Conservation (phyloP, 176 grass and related monocot species). For the Hsuehochloa calcarea region DNA sequence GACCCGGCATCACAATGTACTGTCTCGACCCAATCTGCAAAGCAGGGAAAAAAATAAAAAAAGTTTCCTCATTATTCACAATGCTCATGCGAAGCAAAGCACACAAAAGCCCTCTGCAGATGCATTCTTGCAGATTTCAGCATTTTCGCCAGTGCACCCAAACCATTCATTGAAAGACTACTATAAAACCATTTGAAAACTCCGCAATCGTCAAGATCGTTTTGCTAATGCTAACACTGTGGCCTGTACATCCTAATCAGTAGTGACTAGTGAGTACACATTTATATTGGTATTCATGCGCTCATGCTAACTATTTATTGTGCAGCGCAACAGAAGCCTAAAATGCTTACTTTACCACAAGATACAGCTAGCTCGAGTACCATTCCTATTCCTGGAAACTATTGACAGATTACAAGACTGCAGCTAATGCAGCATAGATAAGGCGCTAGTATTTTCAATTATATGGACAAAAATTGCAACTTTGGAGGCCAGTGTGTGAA, state of each 20-base stretch:
- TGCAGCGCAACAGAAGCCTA: neutral
- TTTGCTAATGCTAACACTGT: neutral
- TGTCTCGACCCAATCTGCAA: constrained; percentile 58
- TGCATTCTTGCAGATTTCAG: neutral
- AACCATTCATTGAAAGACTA: neutral
- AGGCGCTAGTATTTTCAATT: neutral
- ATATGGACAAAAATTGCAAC: neutral
- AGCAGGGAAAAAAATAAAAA: constrained; percentile 22
- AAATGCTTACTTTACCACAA: neutral
- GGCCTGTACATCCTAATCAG: neutral
- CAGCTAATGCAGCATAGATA: neutral
- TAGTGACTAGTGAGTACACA: neutral
- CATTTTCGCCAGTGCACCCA: neutral
- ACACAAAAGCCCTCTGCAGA: neutral
- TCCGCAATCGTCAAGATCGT: neutral
- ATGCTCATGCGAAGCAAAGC: neutral
- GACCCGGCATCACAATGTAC: constrained; percentile 62
- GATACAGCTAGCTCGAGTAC: neutral
- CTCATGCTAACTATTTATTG: neutral
- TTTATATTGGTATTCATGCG: neutral
- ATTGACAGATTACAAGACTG: neutral
- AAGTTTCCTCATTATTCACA: constrained; percentile 33
- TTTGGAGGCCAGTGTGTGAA: neutral
- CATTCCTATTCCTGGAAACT: neutral
- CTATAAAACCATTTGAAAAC: neutral